Evolutionary conservation across 2,329 filamentous ascomycete species (phyloP), one percentile per base, ranked within the genome.

Genomic region (Pseudogymnoascus sp.): DNA sequence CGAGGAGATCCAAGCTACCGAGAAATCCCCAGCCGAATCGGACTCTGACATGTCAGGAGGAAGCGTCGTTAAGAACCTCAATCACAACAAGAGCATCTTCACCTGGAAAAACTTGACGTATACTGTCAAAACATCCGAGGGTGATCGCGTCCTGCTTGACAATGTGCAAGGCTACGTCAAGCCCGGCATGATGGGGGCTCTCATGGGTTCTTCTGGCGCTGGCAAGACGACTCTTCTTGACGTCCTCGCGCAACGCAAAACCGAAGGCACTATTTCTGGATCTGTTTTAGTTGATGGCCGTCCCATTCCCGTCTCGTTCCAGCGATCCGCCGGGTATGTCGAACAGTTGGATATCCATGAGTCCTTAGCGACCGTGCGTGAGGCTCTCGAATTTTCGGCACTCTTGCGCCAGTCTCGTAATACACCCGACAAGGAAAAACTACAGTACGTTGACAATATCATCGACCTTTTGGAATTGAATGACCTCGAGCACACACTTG

Each of bases 271-370:
- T 11, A 91, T 96, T 60, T 84, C 84, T 5, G 92, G 92, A 60
- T 89, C 93, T 67, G 93, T 96, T 86, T 75, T 83, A 7, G 82
- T 86, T 7, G 82, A 86, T 63, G 84, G 84, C 22, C 81, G 80
- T 23, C 87, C 85, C 23, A 85, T 90, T 33, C 90, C 94, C 66
- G 80, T 83, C 45, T 92, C 89, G 0, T 96, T 96, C 81, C 92
- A 96, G 75, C 88, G 92, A 28, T 71, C 69, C 16, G 67, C 70
- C 0, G 92, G 92, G 42, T 96, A 96, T 69, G 91, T 92, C 38
- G 91, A 96, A 72, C 92, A 96, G 73, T 90, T 96, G 71, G 92
- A 97, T 82, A 81, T 96, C 11, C 92, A 96, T 72, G 80, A 96
- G 55, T 81, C 87, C 55, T 94, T 91, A 68, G 79, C 86, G 0